Base-by-base conservation (phyloP, 2,329 filamentous ascomycete genomes). In the Sarocladiaceae sp. region DNA sequence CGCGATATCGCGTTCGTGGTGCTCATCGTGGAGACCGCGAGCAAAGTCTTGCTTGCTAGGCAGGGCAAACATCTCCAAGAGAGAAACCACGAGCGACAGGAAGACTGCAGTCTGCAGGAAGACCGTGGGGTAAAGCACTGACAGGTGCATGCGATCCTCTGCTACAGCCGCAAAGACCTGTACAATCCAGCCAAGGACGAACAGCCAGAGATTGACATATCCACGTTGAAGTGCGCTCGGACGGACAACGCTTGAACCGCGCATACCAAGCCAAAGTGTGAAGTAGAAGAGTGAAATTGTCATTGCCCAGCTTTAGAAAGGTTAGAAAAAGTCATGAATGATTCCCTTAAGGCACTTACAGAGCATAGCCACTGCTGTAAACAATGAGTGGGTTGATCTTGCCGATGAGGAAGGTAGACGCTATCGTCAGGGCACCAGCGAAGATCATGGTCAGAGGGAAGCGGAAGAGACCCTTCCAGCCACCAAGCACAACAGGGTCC, bases 381-480 rank as follows among this genome's bases (percentile, higher is more conserved):
- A 94, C 75, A 60, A 97, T 90, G 60, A 90, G 80, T 1, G 93
- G 91, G 63, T 97, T 97, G 64, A 93, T 72, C 67, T 94, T 95
- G 33, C 82, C 81, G 37, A 46, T 62, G 50, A 97, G 69, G 59
- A 88, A 88, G 1, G 88, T 87, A 17, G 90, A 75, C 1, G 82
- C 88, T 22, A 95, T 67, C 0, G 87, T 82, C n/a, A 87, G 72
- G 1, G 77, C 84, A 1, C 80, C 82, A 1, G 92, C 79, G 29
- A 90, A 75, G 18, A 78, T 63, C 36, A 96, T 75, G 1, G 90
- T 83, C 48, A 96, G 72, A 0, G 92, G 91, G 58, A 90, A 94
- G 29, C 93, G 83, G 68, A 90, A 90, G 61, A 95, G 83, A 1
- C 94, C 94, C 60, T 85, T 85, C 76, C 87, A 85, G 2, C 92